Evolutionary conservation across 371 early-diverging fungal species (phyloP), one percentile per base, ranked within the genome.

Genomic region (Blastocladiella emersonii): DNA sequence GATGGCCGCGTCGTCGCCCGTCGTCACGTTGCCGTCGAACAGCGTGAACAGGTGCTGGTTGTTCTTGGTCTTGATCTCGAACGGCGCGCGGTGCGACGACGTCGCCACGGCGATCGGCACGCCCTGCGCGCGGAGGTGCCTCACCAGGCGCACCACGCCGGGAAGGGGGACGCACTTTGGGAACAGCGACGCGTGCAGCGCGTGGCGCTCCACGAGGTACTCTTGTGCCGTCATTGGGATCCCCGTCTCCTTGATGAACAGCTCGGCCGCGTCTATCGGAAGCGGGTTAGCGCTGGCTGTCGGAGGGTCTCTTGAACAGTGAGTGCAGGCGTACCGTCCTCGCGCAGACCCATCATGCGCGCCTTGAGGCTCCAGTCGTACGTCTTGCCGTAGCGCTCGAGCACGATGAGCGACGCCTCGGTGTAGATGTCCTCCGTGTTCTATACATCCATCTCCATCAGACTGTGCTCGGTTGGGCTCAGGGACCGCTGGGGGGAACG

Each of bases 391-490:
- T 35, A 59, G 17, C 59, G 37, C 59, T 7, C n/a, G 27, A 37
- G 30, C 12, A 59, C 36, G 17, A 30, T 17, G 37, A 15, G 8
- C 6, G 59, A 37, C 27, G 25, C 79, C 63, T 71, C 65, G n/a
- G 79, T 71, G 64, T 79, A 79, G 48, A 78, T 63, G 2, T 67
- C 62, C 65, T 79, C 79, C 8, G 78, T 78, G 60, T 77, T n/a
- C 34, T 62, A 43, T 43, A 15, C 10, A 43, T 41, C 19, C 41
- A 41, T 21, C 2, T 30, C 27, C 30, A 13, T 27, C 1, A 7
- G 48, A 23, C 21, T 27, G 35, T 12, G n/a, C 12, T 12, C 7
- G 10, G 7, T 34, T 10, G n/a, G n/a, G n/a, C n/a, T n/a, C n/a
- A n/a, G n/a, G n/a, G n/a, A n/a, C n/a, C n/a, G 35, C 49, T 23